Percentiles rank a stretch among this genome's conserved stretches.
Evolutionary conservation across 768 basidiomycete genomes (phyloP).

Genomic region (Heimioporus sp.): DNA sequence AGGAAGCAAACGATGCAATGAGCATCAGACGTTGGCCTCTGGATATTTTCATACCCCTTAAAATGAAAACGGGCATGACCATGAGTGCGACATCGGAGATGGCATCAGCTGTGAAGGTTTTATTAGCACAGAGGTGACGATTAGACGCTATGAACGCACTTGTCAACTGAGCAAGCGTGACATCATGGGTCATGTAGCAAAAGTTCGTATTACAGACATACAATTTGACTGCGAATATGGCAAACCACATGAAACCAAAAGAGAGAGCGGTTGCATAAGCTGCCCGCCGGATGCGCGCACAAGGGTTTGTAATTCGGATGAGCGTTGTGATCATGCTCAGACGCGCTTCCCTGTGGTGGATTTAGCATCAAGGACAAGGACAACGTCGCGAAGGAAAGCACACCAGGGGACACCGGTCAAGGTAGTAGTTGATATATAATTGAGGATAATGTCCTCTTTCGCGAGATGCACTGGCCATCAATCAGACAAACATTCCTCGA

Average conservation of each 20-base stretch:
- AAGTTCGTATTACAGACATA: background rate
- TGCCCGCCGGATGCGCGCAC: background rate
- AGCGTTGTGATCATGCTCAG: constrained; percentile 17
- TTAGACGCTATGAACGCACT: constrained; percentile 3
- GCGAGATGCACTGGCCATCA: background rate
- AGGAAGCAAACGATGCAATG: constrained; percentile 18
- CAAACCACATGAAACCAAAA: constrained; percentile 17
- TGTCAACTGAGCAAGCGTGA: constrained; percentile 12
- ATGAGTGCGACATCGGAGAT: constrained; percentile 17
- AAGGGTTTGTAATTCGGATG: constrained; percentile 6
- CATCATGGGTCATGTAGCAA: background rate
- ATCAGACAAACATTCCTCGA: background rate
- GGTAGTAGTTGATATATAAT: background rate
- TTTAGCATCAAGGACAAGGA: background rate
- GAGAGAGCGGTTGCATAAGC: constrained; percentile 1
- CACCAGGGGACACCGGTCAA: constrained; percentile 13
- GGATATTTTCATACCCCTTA: constrained; percentile 12
- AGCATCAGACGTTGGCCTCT: constrained; percentile 13
- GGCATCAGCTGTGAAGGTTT: constrained; percentile 13
- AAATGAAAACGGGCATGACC: constrained; percentile 11
- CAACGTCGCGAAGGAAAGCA: background rate
- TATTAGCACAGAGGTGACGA: background rate
- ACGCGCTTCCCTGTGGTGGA: constrained; percentile 8
- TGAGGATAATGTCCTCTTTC: background rate
- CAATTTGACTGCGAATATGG: background rate